Conservation (phyloP, 352 stramenopile genomes). For the Globisporangium solare region DNA sequence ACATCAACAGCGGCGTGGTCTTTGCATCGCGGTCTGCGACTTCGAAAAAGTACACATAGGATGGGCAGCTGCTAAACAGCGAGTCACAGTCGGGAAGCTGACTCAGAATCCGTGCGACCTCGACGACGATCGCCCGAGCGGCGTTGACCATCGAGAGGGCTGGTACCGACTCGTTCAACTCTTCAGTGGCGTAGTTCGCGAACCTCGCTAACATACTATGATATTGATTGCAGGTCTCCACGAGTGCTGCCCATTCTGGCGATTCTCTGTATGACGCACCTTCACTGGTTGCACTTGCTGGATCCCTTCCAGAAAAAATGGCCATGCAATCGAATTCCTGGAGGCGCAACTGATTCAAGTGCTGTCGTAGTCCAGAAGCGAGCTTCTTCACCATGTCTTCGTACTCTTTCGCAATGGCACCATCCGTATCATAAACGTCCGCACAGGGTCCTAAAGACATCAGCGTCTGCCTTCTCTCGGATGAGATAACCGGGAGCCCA, state of each 20-base stretch:
- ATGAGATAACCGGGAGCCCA: background rate
- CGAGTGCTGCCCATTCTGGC: conserved; percentile 26
- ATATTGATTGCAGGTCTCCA: conserved; percentile 32
- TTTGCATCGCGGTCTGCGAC: conserved; percentile 35
- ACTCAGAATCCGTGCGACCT: conserved; percentile 32
- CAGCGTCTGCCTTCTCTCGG: background rate
- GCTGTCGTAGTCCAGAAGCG: conserved; percentile 5
- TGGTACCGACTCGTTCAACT: background rate
- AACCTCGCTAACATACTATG: conserved; percentile 24
- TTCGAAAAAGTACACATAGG: conserved; percentile 74
- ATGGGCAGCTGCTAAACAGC: conserved; percentile 40
- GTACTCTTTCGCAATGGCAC: too few species aligned
- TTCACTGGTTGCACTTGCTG: background rate
- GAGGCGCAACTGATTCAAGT: conserved; percentile 13
- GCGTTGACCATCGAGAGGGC: conserved; percentile 6
- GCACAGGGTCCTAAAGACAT: conserved; percentile 3
- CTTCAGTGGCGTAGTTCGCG: background rate
- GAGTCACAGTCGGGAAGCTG: conserved; percentile 60
- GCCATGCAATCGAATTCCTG: conserved; percentile 14
- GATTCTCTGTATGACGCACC: conserved; percentile 1
- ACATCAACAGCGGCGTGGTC: conserved; percentile 53
- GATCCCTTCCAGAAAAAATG: conserved; percentile 3
- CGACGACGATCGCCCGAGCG: conserved; percentile 18
- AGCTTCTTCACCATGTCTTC: background rate
- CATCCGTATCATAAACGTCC: background rate